These are phyloP conservation scores for Rhodosporidiobolus odoratus DNA, from an alignment of 768 basidiomycete species.

Conservation along the genomic window DNA sequence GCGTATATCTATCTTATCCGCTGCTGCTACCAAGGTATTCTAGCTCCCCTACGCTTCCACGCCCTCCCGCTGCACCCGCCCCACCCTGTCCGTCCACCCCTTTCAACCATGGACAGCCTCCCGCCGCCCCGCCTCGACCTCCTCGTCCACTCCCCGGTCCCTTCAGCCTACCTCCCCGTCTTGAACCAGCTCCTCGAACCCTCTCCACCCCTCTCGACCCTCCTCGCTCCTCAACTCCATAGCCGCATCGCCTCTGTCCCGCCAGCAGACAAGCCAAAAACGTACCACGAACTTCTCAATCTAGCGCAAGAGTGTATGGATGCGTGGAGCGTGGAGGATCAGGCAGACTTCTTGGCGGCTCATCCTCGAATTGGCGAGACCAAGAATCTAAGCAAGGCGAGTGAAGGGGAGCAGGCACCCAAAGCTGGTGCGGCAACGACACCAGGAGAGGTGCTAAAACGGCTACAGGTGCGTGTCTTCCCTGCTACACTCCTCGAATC, in stretches of 20 bases:
- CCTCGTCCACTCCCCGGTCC: slow-evolving; percentile 28
- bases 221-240: slow-evolving; percentile 45
- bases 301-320: slow-evolving; percentile 37
- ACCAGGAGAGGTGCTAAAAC: slow-evolving; percentile 44
- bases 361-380: slow-evolving; percentile 50
- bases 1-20: not conserved
- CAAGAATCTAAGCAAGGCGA: slow-evolving; percentile 42
- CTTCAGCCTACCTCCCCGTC: slow-evolving; percentile 16
- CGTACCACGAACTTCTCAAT: slow-evolving; percentile 41
- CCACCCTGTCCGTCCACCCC: not conserved
- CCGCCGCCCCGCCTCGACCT: slow-evolving; percentile 34
- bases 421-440: slow-evolving; percentile 23
- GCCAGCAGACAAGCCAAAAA: slow-evolving; percentile 6
- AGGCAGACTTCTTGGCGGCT: slow-evolving; percentile 46
- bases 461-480: slow-evolving; percentile 37
- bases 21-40: not conserved
- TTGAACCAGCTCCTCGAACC: slow-evolving; percentile 47
- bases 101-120: slow-evolving; percentile 12
- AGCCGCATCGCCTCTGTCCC: slow-evolving; percentile 16
- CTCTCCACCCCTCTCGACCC: slow-evolving; percentile 41
- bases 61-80: not conserved
- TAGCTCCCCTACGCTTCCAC: not conserved
- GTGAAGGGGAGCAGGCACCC: slow-evolving; percentile 47
- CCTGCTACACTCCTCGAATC: not conserved
- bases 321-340: slow-evolving; percentile 42